Percentiles rank a stretch among this genome's conserved stretches.
These are phyloP conservation scores for Dalbergia cochinchinensis DNA, from an alignment of 306 rosid species.

Conservation along the genomic window DNA sequence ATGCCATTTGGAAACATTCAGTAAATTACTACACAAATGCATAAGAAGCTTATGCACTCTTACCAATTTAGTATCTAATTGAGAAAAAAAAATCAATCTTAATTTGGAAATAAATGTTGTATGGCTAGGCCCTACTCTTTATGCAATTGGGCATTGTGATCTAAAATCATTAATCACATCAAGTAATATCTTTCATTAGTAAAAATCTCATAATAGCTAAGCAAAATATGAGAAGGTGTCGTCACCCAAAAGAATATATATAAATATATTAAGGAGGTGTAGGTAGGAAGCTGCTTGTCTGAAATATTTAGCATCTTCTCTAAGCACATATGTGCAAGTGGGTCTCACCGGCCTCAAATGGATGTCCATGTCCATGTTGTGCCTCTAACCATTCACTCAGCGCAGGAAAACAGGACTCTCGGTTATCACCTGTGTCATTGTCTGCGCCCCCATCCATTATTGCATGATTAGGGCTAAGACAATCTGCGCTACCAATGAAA, in stretches of 20 bases:
- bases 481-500: background rate
- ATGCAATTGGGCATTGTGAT: background rate
- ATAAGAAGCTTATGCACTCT: background rate
- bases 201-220: background rate
- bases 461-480: slow-evolving; percentile 29
- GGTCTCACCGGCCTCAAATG: background rate
- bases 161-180: slow-evolving; percentile 7
- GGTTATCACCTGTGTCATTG: slow-evolving; percentile 27
- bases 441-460: slow-evolving; percentile 23
- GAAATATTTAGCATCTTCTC: background rate
- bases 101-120: too few species aligned
- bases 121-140: background rate
- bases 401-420: background rate
- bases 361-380: too few species aligned
- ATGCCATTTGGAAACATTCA: background rate
- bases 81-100: background rate
- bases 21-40: background rate
- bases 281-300: background rate
- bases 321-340: background rate
- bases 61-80: background rate
- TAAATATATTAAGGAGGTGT: slow-evolving; percentile 15
- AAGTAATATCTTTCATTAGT: slow-evolving; percentile 18
- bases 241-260: too few species aligned
- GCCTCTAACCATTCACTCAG: too few species aligned
- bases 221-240: slow-evolving; percentile 10